These are phyloP conservation scores for Albifimbria verrucaria DNA, from an alignment of 2,329 filamentous ascomycete genomes.

Conservation along the genomic window DNA sequence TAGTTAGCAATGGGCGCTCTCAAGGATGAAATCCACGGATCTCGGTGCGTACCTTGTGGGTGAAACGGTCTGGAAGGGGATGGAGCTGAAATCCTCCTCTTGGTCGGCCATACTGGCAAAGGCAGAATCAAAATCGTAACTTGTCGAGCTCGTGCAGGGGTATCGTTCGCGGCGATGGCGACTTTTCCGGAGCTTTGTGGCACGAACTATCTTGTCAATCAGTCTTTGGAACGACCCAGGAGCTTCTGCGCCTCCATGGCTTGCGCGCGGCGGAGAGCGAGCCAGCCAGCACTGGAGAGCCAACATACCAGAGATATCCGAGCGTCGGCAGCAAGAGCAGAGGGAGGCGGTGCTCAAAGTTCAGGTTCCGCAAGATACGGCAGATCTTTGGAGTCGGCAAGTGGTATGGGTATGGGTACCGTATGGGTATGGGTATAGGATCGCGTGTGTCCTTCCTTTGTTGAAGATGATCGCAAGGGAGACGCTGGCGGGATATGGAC, in stretches of 20 bases:
- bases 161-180: conserved; percentile 15
- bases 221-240: conserved; percentile 25
- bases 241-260: conserved; percentile 20
- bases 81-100: conserved; percentile 78
- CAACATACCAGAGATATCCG: not conserved
- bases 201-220: conserved; percentile 24
- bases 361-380: not conserved
- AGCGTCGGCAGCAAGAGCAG: not conserved
- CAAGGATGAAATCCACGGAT: not conserved
- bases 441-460: no score
- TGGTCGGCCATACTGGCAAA: conserved; percentile 66
- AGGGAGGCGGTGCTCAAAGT: not conserved
- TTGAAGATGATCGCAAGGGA: no score
- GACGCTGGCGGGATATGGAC: not conserved
- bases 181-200: conserved; percentile 11
- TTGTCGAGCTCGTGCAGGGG: conserved; percentile 13
- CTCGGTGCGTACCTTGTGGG: conserved; percentile 64
- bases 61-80: conserved; percentile 79
- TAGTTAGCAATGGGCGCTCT: conserved; percentile 1
- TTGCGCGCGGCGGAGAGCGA: not conserved
- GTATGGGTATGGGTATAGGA: not conserved
- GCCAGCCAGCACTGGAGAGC: not conserved
- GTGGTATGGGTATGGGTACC: not conserved
- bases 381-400: not conserved
- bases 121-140: conserved; percentile 12